Evolutionary conservation across 2,329 filamentous ascomycete species (phyloP).

Genomic region (Fusarium xyrophilum): DNA sequence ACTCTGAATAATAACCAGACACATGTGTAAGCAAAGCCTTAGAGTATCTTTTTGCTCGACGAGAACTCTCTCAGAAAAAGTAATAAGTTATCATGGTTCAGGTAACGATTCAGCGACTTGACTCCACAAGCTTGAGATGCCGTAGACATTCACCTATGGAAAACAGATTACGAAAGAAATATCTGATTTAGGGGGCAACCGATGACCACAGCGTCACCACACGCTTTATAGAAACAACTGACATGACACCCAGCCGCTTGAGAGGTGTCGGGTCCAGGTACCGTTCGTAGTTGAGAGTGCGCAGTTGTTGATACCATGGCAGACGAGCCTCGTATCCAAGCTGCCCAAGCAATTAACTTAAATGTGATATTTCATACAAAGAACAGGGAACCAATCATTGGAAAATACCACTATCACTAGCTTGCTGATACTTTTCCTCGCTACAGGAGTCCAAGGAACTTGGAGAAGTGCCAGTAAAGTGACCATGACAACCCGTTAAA

Average conservation of each 20-base stretch:
- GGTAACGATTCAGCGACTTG: background rate
- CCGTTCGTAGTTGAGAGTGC: background rate
- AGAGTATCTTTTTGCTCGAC: background rate
- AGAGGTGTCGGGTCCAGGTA: background rate
- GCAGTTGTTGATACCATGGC: background rate
- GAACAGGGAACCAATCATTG: rapidly evolving
- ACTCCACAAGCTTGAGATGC: background rate
- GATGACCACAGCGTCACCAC: background rate
- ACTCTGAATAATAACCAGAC: background rate
- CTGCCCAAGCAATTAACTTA: background rate
- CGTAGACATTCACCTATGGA: no score
- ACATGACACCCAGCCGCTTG: background rate
- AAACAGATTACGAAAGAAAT: background rate
- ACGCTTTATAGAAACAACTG: background rate
- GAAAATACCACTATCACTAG: no score
- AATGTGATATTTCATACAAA: background rate
- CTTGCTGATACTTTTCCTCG: background rate
- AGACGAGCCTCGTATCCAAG: background rate
- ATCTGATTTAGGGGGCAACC: rapidly evolving
- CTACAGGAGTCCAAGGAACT: background rate
- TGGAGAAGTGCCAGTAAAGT: background rate
- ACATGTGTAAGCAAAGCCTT: background rate
- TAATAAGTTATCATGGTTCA: background rate
- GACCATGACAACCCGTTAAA: background rate
- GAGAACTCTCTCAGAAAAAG: background rate